Conservation (phyloP, 2,329 filamentous ascomycete species). For the Oidium heveae region DNA sequence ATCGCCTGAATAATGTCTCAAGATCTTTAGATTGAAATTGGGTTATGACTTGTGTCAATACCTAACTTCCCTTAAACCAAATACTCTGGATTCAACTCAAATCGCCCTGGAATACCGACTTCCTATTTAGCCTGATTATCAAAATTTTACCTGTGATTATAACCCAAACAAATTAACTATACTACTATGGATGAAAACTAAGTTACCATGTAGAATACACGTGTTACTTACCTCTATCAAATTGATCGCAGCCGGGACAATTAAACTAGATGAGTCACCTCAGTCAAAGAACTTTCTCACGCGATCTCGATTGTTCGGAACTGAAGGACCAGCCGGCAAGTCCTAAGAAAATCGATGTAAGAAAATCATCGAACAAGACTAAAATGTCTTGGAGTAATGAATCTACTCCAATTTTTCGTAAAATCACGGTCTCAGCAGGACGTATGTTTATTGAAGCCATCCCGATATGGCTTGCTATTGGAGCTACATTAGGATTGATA, state of each 20-base stretch:
- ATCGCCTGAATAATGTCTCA: too few species aligned
- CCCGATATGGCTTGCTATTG: slow-evolving; percentile 35
- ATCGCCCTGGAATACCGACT: too few species aligned
- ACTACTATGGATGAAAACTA: too few species aligned
- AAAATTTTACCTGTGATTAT: too few species aligned
- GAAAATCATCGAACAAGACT: slow-evolving; percentile 26
- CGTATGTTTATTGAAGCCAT: slow-evolving; percentile 31
- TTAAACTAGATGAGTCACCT: slow-evolving; percentile 17
- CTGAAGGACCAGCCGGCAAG: slow-evolving; percentile 16
- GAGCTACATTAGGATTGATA: slow-evolving; percentile 56
- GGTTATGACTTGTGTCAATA: too few species aligned
- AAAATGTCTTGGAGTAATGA: slow-evolving; percentile 29
- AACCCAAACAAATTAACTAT: too few species aligned
- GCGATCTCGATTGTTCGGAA: slow-evolving; percentile 18
- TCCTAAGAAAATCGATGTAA: slow-evolving; percentile 28
- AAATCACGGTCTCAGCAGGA: slow-evolving; percentile 24
- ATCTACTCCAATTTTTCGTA: slow-evolving; percentile 23
- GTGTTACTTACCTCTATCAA: too few species aligned
- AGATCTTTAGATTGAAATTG: too few species aligned
- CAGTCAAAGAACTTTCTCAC: slow-evolving; percentile 21
- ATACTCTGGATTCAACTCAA: too few species aligned
- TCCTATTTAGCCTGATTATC: too few species aligned
- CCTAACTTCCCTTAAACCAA: too few species aligned
- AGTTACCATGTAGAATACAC: too few species aligned
- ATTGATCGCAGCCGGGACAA: slow-evolving; percentile 6